Base-by-base conservation (phyloP, 2,329 filamentous ascomycete species). In the Fusarium keratoplasticum region DNA sequence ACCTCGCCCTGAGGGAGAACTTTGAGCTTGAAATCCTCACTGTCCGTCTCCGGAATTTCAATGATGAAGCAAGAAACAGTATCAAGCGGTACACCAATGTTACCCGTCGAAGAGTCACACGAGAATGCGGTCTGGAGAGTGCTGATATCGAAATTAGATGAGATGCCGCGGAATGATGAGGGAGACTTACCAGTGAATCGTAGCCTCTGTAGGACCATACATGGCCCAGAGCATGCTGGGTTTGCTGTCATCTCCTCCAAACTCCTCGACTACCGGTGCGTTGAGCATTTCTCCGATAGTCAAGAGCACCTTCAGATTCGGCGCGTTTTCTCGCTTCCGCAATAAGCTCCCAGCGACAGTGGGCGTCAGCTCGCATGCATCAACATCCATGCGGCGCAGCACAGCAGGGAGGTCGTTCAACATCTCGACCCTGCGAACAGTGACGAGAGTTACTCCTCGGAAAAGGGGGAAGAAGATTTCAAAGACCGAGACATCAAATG, bases 271-370 rank as follows among this genome's bases (percentile, higher is more conserved):
- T 2, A 98, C 92, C 10, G 90, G 89, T 47, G 88, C 86, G 5
- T 93, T 97, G 38, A 98, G 88, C 95, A 97, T 98, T 82, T 98
- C 95, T 7, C 95, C 95, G 75, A 98, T 98, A 0, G 95, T 98
- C 27, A 98, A 84, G 0, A 98, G 86, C 0, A 95, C 83, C 61
- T 88, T 90, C 40, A 98, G 82, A 0, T 84, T 83, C 0, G 95
- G 95, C 0, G 92, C 94, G 58, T 89, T 89, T 3, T 86, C 80
- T 72, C 94, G 88, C n/a, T 84, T 90, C 25, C 90, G 89, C 20
- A 98, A 83, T 11, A 98, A 84, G 75, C 93, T 95, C 11, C 91
- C 92, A 1, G 93, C 94, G 13, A 98, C 95, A 0, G 94, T 97
- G 0, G 95, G 95, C 0, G 95, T 98, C 62, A 98, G 86, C 83